Conservation (phyloP, 2,329 filamentous ascomycete genomes). For the Aspergillaceae sp. region DNA sequence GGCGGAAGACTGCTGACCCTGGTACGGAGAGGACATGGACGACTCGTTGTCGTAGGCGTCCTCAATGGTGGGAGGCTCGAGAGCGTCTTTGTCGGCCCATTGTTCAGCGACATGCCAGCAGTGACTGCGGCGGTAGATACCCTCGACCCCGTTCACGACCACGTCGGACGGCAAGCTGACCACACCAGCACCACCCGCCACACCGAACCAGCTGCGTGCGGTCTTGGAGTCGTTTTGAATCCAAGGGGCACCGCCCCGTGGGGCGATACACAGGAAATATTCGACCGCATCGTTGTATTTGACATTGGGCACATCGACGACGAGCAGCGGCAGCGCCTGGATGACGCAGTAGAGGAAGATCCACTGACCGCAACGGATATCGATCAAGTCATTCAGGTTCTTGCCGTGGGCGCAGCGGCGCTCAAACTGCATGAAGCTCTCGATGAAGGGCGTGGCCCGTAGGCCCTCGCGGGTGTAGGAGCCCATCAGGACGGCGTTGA, state of each 20-base stretch:
- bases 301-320: constrained; percentile 41
- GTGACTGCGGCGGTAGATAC: constrained; percentile 59
- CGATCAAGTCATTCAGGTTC: constrained; percentile 36
- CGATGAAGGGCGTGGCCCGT: constrained; percentile 39
- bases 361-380: constrained; percentile 44
- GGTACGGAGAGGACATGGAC: constrained; percentile 31
- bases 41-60: constrained; percentile 31
- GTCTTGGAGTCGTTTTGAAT: constrained; percentile 37
- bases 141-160: constrained; percentile 59
- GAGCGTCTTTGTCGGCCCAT: constrained; percentile 45
- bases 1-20: constrained; percentile 28
- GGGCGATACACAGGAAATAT: constrained; percentile 43
- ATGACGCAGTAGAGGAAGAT: constrained; percentile 44
- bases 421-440: constrained; percentile 42
- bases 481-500: constrained; percentile 65
- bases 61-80: constrained; percentile 25
- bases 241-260: constrained; percentile 42
- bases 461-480: constrained; percentile 71
- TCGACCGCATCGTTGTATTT: constrained; percentile 39
- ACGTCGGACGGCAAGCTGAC: constrained; percentile 56
- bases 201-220: constrained; percentile 41
- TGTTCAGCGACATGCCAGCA: constrained; percentile 58
- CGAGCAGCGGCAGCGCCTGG: constrained; percentile 41
- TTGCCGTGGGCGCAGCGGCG: constrained; percentile 37
- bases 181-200: constrained; percentile 55